phyloP scores from a whole-genome alignment of 2,329 filamentous ascomycete species.

The Meredithiella fracta region DNA sequence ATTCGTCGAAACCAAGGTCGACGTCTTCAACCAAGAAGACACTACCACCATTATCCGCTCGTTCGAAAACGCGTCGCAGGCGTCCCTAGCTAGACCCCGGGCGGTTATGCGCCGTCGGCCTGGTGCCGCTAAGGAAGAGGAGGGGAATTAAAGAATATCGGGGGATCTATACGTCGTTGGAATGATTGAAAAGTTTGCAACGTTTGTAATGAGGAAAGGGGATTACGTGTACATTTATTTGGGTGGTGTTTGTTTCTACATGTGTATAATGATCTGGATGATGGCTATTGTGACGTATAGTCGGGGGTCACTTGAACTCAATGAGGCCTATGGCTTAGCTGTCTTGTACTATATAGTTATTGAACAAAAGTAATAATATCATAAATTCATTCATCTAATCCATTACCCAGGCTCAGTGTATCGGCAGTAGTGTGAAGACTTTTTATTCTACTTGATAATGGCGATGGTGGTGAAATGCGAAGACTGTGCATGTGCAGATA shows the following conservation, averaged over 20 bases:
- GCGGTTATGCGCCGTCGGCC: slow-evolving; percentile 10
- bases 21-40: slow-evolving; percentile 15
- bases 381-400: too few relatives aligned
- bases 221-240: neutral
- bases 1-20: slow-evolving; percentile 19
- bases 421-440: too few relatives aligned
- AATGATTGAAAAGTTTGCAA: too few relatives aligned
- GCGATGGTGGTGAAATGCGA: neutral
- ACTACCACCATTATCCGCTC: slow-evolving; percentile 12
- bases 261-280: neutral
- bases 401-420: too few relatives aligned
- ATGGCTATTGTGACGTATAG: neutral
- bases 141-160: neutral
- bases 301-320: neutral
- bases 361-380: neutral
- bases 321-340: neutral
- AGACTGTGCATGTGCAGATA: neutral
- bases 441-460: neutral
- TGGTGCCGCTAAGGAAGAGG: slow-evolving; percentile 8
- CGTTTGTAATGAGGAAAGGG: neutral
- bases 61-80: slow-evolving; percentile 13
- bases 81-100: slow-evolving; percentile 9
- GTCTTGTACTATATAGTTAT: neutral
- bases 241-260: neutral
- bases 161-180: neutral